Evolutionary conservation across 805 yeast species (phyloP).

Genomic region (Monosporozyma aerobia): DNA sequence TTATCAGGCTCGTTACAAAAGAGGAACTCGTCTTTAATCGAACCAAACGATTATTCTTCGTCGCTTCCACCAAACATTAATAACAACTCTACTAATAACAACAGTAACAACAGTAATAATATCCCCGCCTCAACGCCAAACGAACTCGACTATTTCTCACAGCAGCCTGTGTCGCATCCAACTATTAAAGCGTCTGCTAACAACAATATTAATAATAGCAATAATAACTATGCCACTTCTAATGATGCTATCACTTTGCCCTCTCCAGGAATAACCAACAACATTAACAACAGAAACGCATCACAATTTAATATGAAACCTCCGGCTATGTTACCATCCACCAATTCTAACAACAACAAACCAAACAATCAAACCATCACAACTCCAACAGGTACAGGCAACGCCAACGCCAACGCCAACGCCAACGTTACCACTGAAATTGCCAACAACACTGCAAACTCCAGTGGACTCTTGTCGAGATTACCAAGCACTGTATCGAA

Average conservation of each 20-base stretch:
- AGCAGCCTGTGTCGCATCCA: background rate
- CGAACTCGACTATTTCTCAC: slow-evolving; percentile 17
- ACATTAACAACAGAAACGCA: slow-evolving; percentile 1
- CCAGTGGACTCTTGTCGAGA: background rate
- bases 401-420: slow-evolving; percentile 1
- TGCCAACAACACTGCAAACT: background rate
- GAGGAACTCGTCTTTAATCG: slow-evolving; percentile 21
- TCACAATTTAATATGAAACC: slow-evolving; percentile 16
- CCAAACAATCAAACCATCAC: background rate
- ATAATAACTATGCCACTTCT: background rate
- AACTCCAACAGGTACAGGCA: background rate
- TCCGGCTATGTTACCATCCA: slow-evolving; percentile 14
- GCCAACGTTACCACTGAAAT: background rate
- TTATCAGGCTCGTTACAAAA: slow-evolving; percentile 4
- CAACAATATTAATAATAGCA: background rate
- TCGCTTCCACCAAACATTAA: background rate
- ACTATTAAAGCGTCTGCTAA: background rate
- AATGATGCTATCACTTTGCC: background rate
- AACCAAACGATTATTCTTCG: slow-evolving; percentile 11
- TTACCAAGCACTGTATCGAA: background rate
- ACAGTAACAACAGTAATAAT: background rate
- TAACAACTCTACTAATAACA: background rate
- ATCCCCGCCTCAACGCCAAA: slow-evolving; percentile 1
- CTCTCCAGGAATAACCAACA: background rate
- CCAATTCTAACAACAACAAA: background rate